phyloP scores from a whole-genome alignment of 106 monocot species.

The Narthecium ossifragum region DNA sequence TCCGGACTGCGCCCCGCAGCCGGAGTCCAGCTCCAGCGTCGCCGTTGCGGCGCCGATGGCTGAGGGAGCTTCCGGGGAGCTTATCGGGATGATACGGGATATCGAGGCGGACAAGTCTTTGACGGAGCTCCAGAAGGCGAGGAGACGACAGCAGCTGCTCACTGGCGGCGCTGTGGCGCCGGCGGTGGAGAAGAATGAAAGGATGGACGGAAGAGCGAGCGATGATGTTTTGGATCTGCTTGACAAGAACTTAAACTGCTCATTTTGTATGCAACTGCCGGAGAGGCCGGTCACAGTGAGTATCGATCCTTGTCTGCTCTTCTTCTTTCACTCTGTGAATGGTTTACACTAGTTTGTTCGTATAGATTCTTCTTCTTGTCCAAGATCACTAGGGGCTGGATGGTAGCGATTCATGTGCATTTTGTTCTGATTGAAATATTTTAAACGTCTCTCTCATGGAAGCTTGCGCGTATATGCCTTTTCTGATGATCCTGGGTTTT shows the following conservation, averaged over 20 bases:
- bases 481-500: not conserved
- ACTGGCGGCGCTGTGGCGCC: constrained; percentile 10
- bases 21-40: not conserved
- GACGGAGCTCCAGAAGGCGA: constrained; percentile 60
- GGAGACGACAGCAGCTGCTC: constrained; percentile 40
- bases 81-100: constrained; percentile 30
- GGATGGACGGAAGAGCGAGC: not conserved
- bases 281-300: constrained; percentile 72
- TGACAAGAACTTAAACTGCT: constrained; percentile 45
- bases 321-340: not conserved
- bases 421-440: not conserved
- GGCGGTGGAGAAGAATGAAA: constrained; percentile 1
- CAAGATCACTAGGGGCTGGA: not conserved
- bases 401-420: not conserved
- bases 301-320: not conserved
- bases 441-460: not conserved
- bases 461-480: not conserved
- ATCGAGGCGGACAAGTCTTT: constrained; percentile 45
- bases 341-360: not conserved
- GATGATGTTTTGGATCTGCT: constrained; percentile 29
- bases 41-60: not conserved
- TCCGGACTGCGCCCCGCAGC: constrained; percentile 36
- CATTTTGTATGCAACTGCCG: constrained; percentile 60
- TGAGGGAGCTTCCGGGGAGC: constrained; percentile 4
- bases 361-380: not conserved